Evolutionary conservation across 495 filamentous ascomycete species (phyloP).

Genomic region (Trichoderma erinaceum): DNA sequence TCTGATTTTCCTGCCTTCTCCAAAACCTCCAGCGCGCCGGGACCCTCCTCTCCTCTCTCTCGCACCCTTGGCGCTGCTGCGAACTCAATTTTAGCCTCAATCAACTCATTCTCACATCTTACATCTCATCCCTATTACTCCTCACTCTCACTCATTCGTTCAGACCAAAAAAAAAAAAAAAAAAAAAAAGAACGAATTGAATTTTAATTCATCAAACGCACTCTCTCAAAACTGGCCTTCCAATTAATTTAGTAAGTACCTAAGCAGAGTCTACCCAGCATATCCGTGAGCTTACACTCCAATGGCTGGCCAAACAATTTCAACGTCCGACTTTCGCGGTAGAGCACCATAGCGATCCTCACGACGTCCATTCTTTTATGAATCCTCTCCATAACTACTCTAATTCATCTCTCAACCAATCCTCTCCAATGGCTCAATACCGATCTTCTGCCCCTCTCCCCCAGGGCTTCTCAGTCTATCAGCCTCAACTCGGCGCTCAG

Average conservation of each 20-base stretch:
- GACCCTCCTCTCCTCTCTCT: background rate
- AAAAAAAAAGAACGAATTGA: background rate
- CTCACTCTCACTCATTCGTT: background rate
- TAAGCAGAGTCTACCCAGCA: background rate
- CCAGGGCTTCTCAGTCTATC: constrained; percentile 44
- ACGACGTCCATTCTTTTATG: background rate
- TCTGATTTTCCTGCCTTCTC: background rate
- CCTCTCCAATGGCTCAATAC: constrained; percentile 12
- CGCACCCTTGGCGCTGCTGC: constrained; percentile 6
- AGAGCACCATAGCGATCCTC: background rate
- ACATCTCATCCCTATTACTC: background rate
- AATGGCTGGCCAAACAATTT: background rate
- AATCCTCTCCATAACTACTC: background rate
- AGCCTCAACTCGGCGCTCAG: constrained; percentile 42
- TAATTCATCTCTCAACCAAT: background rate
- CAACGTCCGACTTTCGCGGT: background rate
- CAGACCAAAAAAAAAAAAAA: background rate
- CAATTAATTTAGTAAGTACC: constrained; percentile 1
- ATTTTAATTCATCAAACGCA: background rate
- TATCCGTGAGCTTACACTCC: constrained; percentile 12
- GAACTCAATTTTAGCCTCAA: background rate
- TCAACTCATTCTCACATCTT: background rate
- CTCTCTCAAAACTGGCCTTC: background rate
- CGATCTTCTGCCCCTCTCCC: constrained; percentile 1
- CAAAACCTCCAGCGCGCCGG: background rate